phyloP scores from a whole-genome alignment of 495 filamentous ascomycete species.

The Parathielavia hyrcaniae region DNA sequence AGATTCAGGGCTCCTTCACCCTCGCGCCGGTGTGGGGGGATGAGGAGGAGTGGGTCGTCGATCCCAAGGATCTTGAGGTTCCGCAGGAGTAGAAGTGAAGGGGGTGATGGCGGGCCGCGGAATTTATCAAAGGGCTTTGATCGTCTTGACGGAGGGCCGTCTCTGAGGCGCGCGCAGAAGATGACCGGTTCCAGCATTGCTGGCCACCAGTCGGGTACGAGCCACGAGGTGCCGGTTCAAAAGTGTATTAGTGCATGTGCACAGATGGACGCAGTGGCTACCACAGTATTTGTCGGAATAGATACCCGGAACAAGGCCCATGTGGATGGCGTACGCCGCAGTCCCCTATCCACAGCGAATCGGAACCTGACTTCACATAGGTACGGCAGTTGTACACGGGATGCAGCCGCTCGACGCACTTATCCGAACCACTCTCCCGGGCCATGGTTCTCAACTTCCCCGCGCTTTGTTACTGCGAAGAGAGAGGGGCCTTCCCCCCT shows the following conservation, averaged over 20 bases:
- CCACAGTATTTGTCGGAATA: conserved; percentile 5
- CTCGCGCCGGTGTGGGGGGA: conserved; percentile 50
- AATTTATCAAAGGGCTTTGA: too few species aligned
- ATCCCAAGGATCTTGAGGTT: conserved; percentile 25
- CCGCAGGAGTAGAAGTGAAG: conserved; percentile 4
- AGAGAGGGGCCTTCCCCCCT: too few species aligned
- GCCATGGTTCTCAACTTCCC: not conserved
- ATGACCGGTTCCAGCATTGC: too few species aligned
- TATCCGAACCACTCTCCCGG: not conserved
- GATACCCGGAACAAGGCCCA: conserved; percentile 10
- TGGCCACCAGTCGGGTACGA: too few species aligned
- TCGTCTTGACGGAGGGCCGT: too few species aligned
- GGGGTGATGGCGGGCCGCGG: not conserved
- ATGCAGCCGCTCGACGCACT: not conserved
- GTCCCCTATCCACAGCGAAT: too few species aligned
- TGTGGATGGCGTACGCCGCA: not conserved
- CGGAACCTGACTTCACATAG: too few species aligned
- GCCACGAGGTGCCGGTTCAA: not conserved
- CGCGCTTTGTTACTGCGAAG: too few species aligned
- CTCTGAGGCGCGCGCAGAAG: too few species aligned
- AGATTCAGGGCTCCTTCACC: conserved; percentile 53
- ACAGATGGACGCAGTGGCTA: too few species aligned
- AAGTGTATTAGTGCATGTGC: not conserved
- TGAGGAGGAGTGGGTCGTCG: conserved; percentile 40
- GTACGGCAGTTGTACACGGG: too few species aligned